Evolutionary conservation across 1,284 basidiomycete species (phyloP), one percentile per base, ranked within the genome.

Genomic region (Ustilago xerochloae): DNA sequence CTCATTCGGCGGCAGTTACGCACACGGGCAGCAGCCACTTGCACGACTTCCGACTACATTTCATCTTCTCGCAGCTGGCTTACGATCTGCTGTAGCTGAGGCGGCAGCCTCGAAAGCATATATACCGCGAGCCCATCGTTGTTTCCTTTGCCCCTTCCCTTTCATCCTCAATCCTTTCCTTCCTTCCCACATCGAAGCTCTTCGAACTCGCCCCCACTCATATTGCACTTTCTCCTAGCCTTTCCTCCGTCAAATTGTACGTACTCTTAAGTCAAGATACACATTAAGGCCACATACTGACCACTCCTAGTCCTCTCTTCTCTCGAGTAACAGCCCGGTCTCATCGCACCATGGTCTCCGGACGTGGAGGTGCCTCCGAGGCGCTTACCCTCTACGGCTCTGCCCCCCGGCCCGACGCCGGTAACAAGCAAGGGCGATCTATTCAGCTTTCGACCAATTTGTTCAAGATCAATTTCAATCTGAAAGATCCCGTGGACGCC

Each of bases 321-420:
- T 20, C 1, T 51, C 36, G 18, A 18, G 22, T 9, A 33, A 30
- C 30, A 32, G 20, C 32, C 1, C 4, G 18, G 16, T 7, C 18
- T 12, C 10, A 10, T 36, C 16, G 22, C 20, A 50, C 12, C 32
- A 69, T 69, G 61, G 36, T 50, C 7, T 22, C 63, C 38, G 60
- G 36, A 36, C 43, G 49, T 20, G 28, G 52, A 16, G 33, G 12
- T 35, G 35, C 55, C 16, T 20, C 48, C 0, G n/a, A 62, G 51
- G 58, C 60, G 15, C 46, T 72, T 15, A 63, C 55, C 15, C 47
- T 72, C 10, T 72, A 36, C 46, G 64, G 64, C 18, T 58, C 66
- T 26, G 70, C 52, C 5, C 51, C 58, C 7, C 63, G 73, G 24
- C 78, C 78, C 12, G 75, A 79, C 38, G 24, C 6, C 7, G 75